These are phyloP conservation scores for Kodamaea ohmeri DNA, from an alignment of 1,139 yeast genomes.

Conservation along the genomic window DNA sequence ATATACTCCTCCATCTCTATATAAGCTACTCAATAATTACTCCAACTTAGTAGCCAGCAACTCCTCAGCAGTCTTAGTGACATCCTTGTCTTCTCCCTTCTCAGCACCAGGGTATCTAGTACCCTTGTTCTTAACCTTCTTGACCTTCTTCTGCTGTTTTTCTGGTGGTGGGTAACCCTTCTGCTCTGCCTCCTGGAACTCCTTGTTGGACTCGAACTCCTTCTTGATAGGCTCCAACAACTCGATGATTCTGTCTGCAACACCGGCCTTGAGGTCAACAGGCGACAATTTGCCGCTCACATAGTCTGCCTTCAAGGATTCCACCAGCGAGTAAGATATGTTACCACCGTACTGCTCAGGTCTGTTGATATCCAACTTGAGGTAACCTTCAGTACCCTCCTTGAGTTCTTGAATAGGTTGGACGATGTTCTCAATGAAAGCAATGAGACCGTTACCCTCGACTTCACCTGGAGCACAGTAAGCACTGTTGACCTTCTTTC, in stretches of 20 bases:
- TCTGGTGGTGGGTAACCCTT: conserved; percentile 84
- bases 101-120: conserved; percentile 73
- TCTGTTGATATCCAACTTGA: conserved; percentile 72
- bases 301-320: conserved; percentile 70
- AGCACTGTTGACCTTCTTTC: conserved; percentile 89
- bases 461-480: conserved; percentile 95
- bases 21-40: background rate
- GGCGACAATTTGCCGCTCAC: conserved; percentile 76
- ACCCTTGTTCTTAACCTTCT: conserved; percentile 80
- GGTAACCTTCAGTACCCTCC: conserved; percentile 49
- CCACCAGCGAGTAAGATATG: conserved; percentile 65
- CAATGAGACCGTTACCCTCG: conserved; percentile 84
- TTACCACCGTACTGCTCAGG: conserved; percentile 98
- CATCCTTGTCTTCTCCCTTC: conserved; percentile 15
- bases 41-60: conserved; percentile 9
- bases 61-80: conserved; percentile 17
- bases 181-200: conserved; percentile 69
- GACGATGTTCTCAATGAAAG: conserved; percentile 80
- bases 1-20: background rate
- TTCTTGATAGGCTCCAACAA: conserved; percentile 83
- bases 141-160: conserved; percentile 60
- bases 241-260: conserved; percentile 75
- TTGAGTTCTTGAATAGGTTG: conserved; percentile 83
- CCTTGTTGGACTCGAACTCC: conserved; percentile 58
- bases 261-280: conserved; percentile 91